Conservation (phyloP, 148 eudicot species). For the Fallopia convolvulus region DNA sequence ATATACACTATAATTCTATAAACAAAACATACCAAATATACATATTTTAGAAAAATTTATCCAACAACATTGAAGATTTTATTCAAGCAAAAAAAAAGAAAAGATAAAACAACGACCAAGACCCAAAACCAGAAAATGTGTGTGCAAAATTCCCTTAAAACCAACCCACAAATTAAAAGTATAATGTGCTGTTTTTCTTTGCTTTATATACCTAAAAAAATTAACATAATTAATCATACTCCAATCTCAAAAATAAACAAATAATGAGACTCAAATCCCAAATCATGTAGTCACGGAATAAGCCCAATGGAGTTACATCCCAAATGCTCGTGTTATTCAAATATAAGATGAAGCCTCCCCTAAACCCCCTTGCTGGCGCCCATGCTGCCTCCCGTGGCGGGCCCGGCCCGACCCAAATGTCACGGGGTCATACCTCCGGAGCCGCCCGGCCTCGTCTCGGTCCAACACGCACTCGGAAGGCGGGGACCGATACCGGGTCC, state of each 20-base stretch:
- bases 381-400: conserved; percentile 37
- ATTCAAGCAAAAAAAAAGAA: not conserved
- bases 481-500: conserved; percentile 43
- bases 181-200: not conserved
- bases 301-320: not conserved
- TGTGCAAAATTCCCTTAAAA: not conserved
- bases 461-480: conserved; percentile 66
- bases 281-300: not conserved
- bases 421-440: conserved; percentile 55
- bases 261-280: not conserved
- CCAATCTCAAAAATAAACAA: not conserved
- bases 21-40: not conserved
- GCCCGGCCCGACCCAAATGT: conserved; percentile 52
- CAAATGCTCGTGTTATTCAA: not conserved
- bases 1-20: not conserved
- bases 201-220: not conserved
- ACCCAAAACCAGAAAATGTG: not conserved
- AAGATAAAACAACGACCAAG: not conserved
- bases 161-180: not conserved
- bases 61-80: not conserved
- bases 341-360: not conserved
- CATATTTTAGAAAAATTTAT: not conserved
- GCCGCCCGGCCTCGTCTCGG: conserved; percentile 50
- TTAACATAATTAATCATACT: not conserved
- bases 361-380: not conserved